Evolutionary conservation across 768 basidiomycete species (phyloP).

Genomic region (Coprinopsis sp.): DNA sequence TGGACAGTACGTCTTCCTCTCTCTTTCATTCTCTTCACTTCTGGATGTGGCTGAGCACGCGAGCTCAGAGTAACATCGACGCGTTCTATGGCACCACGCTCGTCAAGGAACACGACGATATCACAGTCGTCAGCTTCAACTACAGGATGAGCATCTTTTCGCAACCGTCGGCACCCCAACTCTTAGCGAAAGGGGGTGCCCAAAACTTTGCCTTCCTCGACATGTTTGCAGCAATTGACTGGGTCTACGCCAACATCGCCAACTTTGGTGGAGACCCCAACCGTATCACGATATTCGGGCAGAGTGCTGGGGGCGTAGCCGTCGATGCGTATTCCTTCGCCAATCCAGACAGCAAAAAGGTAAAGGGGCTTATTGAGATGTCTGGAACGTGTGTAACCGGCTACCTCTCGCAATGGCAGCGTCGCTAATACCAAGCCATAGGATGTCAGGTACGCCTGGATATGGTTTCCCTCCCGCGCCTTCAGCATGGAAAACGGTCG

Average conservation of each 20-base stretch:
- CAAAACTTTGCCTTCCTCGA: conserved; percentile 40
- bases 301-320: conserved; percentile 32
- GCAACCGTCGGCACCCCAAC: conserved; percentile 35
- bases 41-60: neutral
- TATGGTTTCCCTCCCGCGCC: conserved; percentile 3
- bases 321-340: conserved; percentile 32
- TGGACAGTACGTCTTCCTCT: conserved; percentile 24
- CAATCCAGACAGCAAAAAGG: conserved; percentile 28
- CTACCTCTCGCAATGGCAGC: conserved; percentile 9
- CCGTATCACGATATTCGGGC: conserved; percentile 32
- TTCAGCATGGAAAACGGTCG: conserved; percentile 27
- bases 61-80: conserved; percentile 22
- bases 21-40: neutral
- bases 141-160: conserved; percentile 38
- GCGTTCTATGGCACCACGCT: conserved; percentile 26
- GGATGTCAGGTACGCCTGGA: neutral
- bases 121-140: conserved; percentile 33
- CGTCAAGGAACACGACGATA: conserved; percentile 29
- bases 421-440: conserved; percentile 9
- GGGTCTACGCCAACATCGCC: conserved; percentile 43
- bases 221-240: conserved; percentile 36
- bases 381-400: conserved; percentile 25
- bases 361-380: conserved; percentile 26
- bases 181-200: conserved; percentile 16
- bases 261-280: conserved; percentile 36